A percentile compares a stretch with the other conserved stretches of the same genome.
phyloP scores from a whole-genome alignment of 2,329 filamentous ascomycete species.

The Colletotrichum tofieldiae region DNA sequence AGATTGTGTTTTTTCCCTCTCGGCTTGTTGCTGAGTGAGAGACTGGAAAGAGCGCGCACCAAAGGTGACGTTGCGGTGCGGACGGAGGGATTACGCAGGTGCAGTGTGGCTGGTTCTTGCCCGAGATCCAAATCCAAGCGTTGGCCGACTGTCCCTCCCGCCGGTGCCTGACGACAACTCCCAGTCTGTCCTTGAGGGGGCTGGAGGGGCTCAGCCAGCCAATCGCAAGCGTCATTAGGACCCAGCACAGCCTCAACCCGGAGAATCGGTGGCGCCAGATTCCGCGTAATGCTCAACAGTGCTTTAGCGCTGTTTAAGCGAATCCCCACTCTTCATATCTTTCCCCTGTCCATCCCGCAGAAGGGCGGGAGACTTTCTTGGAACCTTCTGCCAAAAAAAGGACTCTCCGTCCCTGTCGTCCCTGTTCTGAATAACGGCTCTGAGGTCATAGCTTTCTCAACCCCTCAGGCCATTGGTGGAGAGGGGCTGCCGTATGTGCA shows the following conservation, averaged over 20 bases:
- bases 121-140: conserved; percentile 42
- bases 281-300: conserved; percentile 40
- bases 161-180: conserved; percentile 42
- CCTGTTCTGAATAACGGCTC: conserved; percentile 22
- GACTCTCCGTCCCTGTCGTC: conserved; percentile 7
- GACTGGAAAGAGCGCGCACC: conserved; percentile 40
- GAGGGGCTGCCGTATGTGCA: conserved; percentile 2
- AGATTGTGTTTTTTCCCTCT: conserved; percentile 9
- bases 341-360: conserved; percentile 38
- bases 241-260: conserved; percentile 40
- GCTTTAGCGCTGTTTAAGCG: conserved; percentile 38
- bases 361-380: conserved; percentile 37
- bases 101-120: conserved; percentile 45
- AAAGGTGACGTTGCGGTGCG: conserved; percentile 42
- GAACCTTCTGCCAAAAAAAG: conserved; percentile 33
- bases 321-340: conserved; percentile 28
- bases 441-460: conserved; percentile 40
- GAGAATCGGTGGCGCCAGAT: conserved; percentile 38
- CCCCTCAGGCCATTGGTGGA: conserved; percentile 25
- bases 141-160: conserved; percentile 34
- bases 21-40: conserved; percentile 33
- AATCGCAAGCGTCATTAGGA: conserved; percentile 19
- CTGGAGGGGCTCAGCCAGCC: conserved; percentile 22
- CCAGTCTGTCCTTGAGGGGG: conserved; percentile 23
- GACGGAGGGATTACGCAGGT: conserved; percentile 44